Conservation (phyloP, 495 filamentous ascomycete genomes). For the Venustampulla echinocandica region DNA sequence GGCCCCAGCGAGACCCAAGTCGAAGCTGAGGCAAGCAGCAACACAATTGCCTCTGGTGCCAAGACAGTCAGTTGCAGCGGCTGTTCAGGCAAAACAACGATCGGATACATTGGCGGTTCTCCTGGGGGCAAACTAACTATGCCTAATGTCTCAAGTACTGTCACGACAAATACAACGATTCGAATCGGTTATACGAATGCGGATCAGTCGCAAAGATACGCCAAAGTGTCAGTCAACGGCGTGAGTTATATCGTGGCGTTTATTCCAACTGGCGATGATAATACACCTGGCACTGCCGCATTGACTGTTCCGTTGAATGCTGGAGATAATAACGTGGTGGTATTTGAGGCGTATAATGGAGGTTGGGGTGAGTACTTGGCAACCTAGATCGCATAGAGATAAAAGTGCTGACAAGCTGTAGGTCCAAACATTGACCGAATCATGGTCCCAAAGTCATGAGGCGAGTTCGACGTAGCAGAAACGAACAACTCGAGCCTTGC, state of each 20-base stretch:
- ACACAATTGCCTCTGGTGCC: conserved; percentile 15
- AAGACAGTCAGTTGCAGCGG: conserved; percentile 28
- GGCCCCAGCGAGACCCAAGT: conserved; percentile 40
- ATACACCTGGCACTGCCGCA: conserved; percentile 26
- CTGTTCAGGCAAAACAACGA: conserved; percentile 37
- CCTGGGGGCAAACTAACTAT: conserved; percentile 38
- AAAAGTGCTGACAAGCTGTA: conserved; percentile 8
- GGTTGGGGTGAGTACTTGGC: conserved; percentile 32
- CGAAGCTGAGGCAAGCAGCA: conserved; percentile 37
- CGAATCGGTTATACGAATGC: conserved; percentile 45
- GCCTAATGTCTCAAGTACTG: conserved; percentile 33
- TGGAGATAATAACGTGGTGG: conserved; percentile 32
- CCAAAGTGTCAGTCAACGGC: conserved; percentile 49
- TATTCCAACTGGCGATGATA: conserved; percentile 31
- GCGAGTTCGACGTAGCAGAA: not conserved
- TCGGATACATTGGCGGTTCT: conserved; percentile 46
- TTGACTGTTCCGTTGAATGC: conserved; percentile 33
- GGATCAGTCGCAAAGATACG: conserved; percentile 41
- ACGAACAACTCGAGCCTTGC: not conserved
- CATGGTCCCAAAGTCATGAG: conserved; percentile 41
- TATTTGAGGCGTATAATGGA: conserved; percentile 36
- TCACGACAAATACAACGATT: conserved; percentile 41
- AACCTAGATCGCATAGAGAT: not conserved
- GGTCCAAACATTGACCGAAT: conserved; percentile 47
- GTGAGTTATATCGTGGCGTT: conserved; percentile 41